Percentiles rank a stretch among this genome's conserved stretches.
Conservation (phyloP, 352 stramenopile genomes). For the Phytophthora pisi region DNA sequence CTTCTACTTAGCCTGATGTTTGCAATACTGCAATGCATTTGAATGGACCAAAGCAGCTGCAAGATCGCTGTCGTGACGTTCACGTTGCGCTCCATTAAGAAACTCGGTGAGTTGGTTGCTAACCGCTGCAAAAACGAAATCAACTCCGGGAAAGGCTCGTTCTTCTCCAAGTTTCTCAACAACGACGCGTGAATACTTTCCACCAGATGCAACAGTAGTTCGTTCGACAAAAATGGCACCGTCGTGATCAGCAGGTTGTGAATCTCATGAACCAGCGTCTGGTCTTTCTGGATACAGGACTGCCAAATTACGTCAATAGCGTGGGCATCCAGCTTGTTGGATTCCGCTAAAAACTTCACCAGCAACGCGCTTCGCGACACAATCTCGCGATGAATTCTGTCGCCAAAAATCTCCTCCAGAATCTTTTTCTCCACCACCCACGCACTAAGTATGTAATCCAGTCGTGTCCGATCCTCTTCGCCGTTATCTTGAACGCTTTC, state of each 20-base stretch:
- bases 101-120: conserved; percentile 63
- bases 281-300: conserved; percentile 86
- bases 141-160: conserved; percentile 69
- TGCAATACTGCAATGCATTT: conserved; percentile 70
- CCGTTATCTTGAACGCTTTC: conserved; percentile 66
- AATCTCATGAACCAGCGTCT: conserved; percentile 84
- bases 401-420: conserved; percentile 87
- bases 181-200: conserved; percentile 68
- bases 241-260: conserved; percentile 79
- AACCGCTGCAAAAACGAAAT: conserved; percentile 85
- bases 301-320: conserved; percentile 81
- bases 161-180: conserved; percentile 51
- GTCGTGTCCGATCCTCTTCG: conserved; percentile 51
- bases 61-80: conserved; percentile 72
- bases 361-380: conserved; percentile 82
- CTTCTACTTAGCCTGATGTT: conserved; percentile 67
- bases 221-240: conserved; percentile 76
- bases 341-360: conserved; percentile 87
- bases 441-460: conserved; percentile 76
- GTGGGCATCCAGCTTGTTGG: conserved; percentile 69
- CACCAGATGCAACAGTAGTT: conserved; percentile 73
- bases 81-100: conserved; percentile 72
- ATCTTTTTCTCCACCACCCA: conserved; percentile 82
- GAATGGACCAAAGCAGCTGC: conserved; percentile 84
- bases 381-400: conserved; percentile 89